Base-by-base conservation (phyloP, 2,329 filamentous ascomycete species). In the Camptophora hylomeconis region DNA sequence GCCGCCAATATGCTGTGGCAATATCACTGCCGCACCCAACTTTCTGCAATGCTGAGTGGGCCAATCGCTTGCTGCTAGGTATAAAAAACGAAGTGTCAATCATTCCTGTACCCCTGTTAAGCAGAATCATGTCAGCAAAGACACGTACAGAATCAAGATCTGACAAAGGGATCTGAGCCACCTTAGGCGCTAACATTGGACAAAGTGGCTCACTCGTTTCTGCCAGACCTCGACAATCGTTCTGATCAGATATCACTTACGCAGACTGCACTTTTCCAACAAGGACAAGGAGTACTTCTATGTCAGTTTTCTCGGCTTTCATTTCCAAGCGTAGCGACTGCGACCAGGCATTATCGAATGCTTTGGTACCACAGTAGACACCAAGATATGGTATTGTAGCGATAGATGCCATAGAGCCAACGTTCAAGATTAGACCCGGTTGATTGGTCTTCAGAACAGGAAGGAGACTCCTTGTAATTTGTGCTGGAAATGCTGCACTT, bases 401-500 rank as follows among this genome's bases (percentile, higher is more conserved):
- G 9, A 52, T 42, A 25, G 61, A 56, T 3, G 60, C 50, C 3
- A 61, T 37, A 3, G 61, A 66, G 5, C 63, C 60, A 18, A 69
- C 51, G 39, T 65, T 70, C 38, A 73, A 30, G 28, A 72, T 49
- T 5, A 72, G 47, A 2, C 54, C 48, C 0, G 65, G 63, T 1
- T 44, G 38, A 30, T 52, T 57, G 13, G 45, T 45, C 3, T 45
- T 37, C 15, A 72, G 49, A 1, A 53, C 33, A 0, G 65, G 64
- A 1, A 71, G 38, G 2, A 70, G 47, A 1, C 52, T 49, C 1
- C 52, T 45, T 0, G 61, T 68, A 3, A 73, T 44, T 11, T 65
- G 60, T 2, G 57, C 49, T 1, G 62, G 60, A 38, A 72, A 73
- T 3, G 58, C 46, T 3, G 54, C 51, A 41, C 71, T 71, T 32